Conservation (phyloP, 2,329 filamentous ascomycete species). For the Ophiostoma ips region DNA sequence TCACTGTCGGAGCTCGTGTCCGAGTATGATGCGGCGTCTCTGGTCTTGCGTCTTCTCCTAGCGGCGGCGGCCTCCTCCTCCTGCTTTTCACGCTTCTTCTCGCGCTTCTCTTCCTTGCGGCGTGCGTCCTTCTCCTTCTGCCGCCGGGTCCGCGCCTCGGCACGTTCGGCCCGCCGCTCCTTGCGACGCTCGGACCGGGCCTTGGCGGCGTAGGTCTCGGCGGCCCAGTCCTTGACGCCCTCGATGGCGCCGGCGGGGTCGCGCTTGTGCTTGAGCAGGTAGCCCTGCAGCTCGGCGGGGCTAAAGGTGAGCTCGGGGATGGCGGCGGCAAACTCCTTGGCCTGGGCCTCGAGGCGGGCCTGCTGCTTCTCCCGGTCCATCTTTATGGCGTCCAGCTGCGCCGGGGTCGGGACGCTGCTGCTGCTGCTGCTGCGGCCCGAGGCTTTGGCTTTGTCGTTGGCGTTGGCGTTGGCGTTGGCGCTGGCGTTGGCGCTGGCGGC, state of each 20-base stretch:
- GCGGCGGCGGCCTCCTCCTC: slow-evolving; percentile 8
- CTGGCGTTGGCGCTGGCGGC: no score
- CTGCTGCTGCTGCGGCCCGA: no score
- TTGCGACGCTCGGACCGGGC: slow-evolving; percentile 26
- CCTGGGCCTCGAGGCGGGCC: slow-evolving; percentile 30
- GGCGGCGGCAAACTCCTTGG: slow-evolving; percentile 32
- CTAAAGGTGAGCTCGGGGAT: slow-evolving; percentile 44
- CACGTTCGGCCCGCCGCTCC: slow-evolving; percentile 10
- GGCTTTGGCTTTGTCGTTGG: no score
- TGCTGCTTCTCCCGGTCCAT: slow-evolving; percentile 12
- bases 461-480: no score
- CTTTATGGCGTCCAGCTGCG: neutral
- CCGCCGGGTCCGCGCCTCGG: neutral
- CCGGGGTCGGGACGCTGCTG: no score
- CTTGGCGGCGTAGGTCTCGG: slow-evolving; percentile 33
- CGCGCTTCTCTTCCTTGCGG: slow-evolving; percentile 11
- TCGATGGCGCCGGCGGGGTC: slow-evolving; percentile 34
- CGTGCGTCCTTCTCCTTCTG: neutral
- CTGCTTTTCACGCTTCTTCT: slow-evolving; percentile 15
- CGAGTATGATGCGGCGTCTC: neutral
- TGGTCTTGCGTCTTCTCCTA: neutral
- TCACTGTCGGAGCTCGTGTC: neutral
- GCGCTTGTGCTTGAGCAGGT: slow-evolving; percentile 42
- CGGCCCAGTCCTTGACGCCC: slow-evolving; percentile 34
- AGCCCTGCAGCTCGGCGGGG: slow-evolving; percentile 47